phyloP scores from a whole-genome alignment of 2,329 filamentous ascomycete species.

The Paraconiothyrium brasiliense region DNA sequence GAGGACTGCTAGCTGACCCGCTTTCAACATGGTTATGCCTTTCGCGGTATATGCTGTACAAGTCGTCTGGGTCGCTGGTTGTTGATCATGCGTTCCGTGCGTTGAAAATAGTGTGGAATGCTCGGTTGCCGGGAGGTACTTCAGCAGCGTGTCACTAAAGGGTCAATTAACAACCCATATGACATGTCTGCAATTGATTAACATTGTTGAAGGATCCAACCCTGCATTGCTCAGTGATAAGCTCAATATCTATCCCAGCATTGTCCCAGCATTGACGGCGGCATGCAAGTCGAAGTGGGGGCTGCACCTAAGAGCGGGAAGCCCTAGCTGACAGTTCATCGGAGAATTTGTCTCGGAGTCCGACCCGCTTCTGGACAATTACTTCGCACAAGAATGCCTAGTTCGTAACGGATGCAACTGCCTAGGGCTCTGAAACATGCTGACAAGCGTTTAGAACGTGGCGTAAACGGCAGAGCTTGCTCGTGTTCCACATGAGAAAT shows the following conservation, averaged over 20 bases:
- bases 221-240: background rate
- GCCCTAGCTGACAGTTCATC: constrained; percentile 7
- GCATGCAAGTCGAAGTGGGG: background rate
- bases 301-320: constrained; percentile 12
- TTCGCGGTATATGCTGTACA: background rate
- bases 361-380: constrained; percentile 8
- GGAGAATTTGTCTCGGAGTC: constrained; percentile 12
- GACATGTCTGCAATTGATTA: background rate
- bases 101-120: background rate
- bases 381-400: constrained; percentile 1
- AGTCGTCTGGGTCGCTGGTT: background rate
- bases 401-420: background rate
- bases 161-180: background rate
- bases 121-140: background rate
- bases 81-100: background rate
- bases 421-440: background rate
- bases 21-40: background rate
- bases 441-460: background rate
- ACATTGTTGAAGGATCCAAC: background rate
- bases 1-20: background rate
- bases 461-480: background rate
- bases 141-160: background rate
- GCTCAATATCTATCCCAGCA: background rate
- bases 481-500: background rate
- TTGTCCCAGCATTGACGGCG: background rate